Evolutionary conservation across 257 asterid species (phyloP), one percentile per base, ranked within the genome.

Genomic region (Gentiana dahurica): DNA sequence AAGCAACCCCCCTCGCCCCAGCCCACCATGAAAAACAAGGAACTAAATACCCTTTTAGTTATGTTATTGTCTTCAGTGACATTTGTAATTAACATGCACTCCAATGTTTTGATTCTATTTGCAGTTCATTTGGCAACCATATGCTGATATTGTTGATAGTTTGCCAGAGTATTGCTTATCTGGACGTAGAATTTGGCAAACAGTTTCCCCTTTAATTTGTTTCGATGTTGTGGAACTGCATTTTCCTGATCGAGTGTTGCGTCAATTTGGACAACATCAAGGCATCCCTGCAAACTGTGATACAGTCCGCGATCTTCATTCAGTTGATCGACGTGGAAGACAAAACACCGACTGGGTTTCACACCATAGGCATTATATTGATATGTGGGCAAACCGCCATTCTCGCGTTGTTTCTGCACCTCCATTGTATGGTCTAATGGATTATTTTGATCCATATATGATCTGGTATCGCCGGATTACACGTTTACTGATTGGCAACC

Each of bases 261-360:
- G 87, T 13, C 93, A 85, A 53, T 82, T 85, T 32, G 90, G 88
- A 55, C 92, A 84, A 59, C 81, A 54, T 53, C 96, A 87, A 64
- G 48, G 65, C 44, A 73, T 87, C 62, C 96, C 84, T 36, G 62
- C 71, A 10, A 34, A 63, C 61, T 87, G 95, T 63, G 89, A 80
- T 71, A 81, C 89, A 24, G 77, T 84, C 33, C 82, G 83, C 0
- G 90, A 84, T 60, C 81, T 84, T 49, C 94, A 82, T 68, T 71
- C 77, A 45, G 84, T 89, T 60, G 94, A 84, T 63, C 80, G 92
- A 58, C 82, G 87, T 48, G 94, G 92, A 61, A 73, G 96, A 68
- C 94, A 84, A 75, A 87, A 84, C 56, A 81, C 83, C 12, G 87
- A 87, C 67, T 87, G 94, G 96, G 82, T 84, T 37, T 83, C 65